A percentile compares a stretch with the other conserved stretches of the same genome.
Conservation (phyloP, 106 monocot genomes). For the Phalaenopsis aphrodite region DNA sequence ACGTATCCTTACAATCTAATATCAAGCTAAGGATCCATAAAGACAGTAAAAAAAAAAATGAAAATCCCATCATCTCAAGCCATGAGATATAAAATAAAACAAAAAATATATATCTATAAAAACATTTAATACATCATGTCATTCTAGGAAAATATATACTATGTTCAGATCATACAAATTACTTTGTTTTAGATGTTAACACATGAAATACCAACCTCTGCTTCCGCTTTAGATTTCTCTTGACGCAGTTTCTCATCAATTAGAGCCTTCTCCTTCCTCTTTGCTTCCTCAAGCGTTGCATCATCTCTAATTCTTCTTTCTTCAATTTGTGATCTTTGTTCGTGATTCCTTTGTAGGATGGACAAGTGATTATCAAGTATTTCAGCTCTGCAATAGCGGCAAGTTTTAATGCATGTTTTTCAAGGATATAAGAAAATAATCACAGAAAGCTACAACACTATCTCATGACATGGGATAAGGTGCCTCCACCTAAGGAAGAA, state of each 20-base stretch:
- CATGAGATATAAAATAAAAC: background rate
- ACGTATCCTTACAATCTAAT: background rate
- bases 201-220: conserved; percentile 46
- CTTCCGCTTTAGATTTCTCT: conserved; percentile 70
- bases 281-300: conserved; percentile 78
- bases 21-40: background rate
- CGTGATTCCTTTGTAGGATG: conserved; percentile 71
- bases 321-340: conserved; percentile 77
- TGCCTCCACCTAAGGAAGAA: background rate
- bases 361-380: conserved; percentile 72
- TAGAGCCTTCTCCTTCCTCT: conserved; percentile 58
- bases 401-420: background rate
- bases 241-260: conserved; percentile 56
- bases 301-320: conserved; percentile 83
- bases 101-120: background rate
- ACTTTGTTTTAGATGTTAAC: conserved; percentile 2
- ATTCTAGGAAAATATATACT: background rate
- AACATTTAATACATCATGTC: background rate
- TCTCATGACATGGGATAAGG: background rate
- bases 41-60: background rate
- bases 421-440: background rate
- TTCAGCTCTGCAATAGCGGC: conserved; percentile 47
- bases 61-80: background rate
- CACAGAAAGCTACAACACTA: background rate
- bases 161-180: background rate